Percentiles rank a stretch among this genome's conserved stretches.
Conservation (phyloP, 2,329 filamentous ascomycete species). For the Fusarium xyrophilum region DNA sequence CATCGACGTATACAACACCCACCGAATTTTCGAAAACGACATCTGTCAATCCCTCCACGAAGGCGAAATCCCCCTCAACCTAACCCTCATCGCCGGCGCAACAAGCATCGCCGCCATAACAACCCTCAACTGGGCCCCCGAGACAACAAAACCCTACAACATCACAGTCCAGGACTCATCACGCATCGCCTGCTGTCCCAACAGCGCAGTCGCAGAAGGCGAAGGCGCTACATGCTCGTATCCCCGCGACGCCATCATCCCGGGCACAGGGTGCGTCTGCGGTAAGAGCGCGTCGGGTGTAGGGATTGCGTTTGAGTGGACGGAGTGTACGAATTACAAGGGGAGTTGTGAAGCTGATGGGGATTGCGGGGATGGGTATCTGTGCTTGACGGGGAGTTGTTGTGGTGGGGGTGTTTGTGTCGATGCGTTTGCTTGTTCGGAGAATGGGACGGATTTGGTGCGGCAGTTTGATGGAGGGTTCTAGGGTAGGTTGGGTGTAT, state of each 20-base stretch:
- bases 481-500: neutral
- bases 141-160: slow-evolving; percentile 38
- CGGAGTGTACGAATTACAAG: slow-evolving; percentile 46
- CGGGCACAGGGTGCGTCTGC: slow-evolving; percentile 46
- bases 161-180: slow-evolving; percentile 47
- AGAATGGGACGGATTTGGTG: slow-evolving; percentile 44
- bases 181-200: slow-evolving; percentile 46
- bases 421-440: slow-evolving; percentile 48
- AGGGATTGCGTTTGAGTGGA: slow-evolving; percentile 45
- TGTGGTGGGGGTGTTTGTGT: slow-evolving; percentile 48
- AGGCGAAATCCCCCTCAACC: slow-evolving; percentile 42
- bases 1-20: slow-evolving; percentile 43
- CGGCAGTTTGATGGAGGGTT: slow-evolving; percentile 19
- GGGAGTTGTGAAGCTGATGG: slow-evolving; percentile 40
- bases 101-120: slow-evolving; percentile 42
- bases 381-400: slow-evolving; percentile 48
- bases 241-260: slow-evolving; percentile 42
- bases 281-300: slow-evolving; percentile 40
- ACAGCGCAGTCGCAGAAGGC: slow-evolving; percentile 35
- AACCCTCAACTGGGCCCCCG: slow-evolving; percentile 43
- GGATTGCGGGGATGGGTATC: slow-evolving; percentile 35
- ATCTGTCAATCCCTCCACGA: slow-evolving; percentile 47
- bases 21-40: slow-evolving; percentile 43
- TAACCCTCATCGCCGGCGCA: slow-evolving; percentile 46
- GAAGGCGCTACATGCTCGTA: slow-evolving; percentile 41